Base-by-base conservation (phyloP, 768 basidiomycete species). In the Cubamyces sp. region DNA sequence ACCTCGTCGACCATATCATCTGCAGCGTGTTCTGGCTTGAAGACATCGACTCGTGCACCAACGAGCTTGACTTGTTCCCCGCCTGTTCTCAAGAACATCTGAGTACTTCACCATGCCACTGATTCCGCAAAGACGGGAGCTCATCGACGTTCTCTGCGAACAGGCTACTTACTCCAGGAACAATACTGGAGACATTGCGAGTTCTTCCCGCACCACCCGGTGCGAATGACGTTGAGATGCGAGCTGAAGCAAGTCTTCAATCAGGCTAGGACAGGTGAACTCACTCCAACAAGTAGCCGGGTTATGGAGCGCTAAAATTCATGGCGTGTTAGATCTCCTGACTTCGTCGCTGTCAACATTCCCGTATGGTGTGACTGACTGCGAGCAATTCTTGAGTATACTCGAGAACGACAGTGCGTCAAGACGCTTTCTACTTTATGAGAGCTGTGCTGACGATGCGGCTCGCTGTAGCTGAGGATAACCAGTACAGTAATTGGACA, bases 151-250 rank as follows among this genome's bases (percentile, higher is more conserved):
- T 39, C 40, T n/a, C 41, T 11, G 8, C 23, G 34, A 34, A 34
- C 40, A 70, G 70, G 50, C 34, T 54, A 54, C 25, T 21, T 54
- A 7, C 48, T 70, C 12, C 64, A 68, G 40, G 66, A 69, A 52
- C 71, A 72, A 51, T 74, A 72, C 42, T 74, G 73, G 71, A 68
- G 39, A 2, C 73, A 74, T 54, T 45, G 68, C 21, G 69, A 71
- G 51, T 74, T 62, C 37, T 74, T 72, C 55, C 73, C 73, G 2
- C 61, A 69, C 58, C 66, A 64, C 19, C n/a, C 58, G 1, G 43
- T 69, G 12, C 58, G 57, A 16, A 19, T 12, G 9, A 12, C 46
- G 3, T 42, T 64, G 21, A 55, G 54, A 4, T 15, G 56, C 6
- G 65, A 68, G 40, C 62, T 68, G 3, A 49, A 65, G 39, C 55